Evolutionary conservation across 208 protist genomes (phyloP).

Genomic region (Acanthamoeba royreba): DNA sequence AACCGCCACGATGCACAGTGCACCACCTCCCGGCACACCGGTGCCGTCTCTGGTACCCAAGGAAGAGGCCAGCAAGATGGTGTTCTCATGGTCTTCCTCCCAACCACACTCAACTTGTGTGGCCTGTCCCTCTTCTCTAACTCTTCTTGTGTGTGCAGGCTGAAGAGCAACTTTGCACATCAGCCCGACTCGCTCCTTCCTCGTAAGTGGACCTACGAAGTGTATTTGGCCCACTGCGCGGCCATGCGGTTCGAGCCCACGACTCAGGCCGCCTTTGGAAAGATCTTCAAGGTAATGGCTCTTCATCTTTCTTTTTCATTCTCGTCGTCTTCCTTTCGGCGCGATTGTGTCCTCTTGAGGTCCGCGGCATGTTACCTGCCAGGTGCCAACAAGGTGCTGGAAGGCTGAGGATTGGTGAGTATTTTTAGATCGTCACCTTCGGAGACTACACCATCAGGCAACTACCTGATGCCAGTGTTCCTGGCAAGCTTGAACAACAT

Average conservation of each 20-base stretch:
- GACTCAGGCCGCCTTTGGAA: not conserved
- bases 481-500: too few relatives aligned
- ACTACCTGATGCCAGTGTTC: too few relatives aligned
- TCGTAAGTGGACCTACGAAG: not conserved
- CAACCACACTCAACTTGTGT: not conserved
- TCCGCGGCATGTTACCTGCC: too few relatives aligned
- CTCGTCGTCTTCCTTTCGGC: not conserved
- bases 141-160: not conserved
- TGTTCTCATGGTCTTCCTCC: not conserved
- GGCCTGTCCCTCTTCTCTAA: not conserved
- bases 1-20: too few relatives aligned
- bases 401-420: too few relatives aligned
- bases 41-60: not conserved
- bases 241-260: not conserved
- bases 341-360: not conserved
- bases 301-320: not conserved
- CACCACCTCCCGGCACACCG: too few relatives aligned
- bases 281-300: not conserved
- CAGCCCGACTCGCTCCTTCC: not conserved
- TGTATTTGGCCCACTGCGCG: not conserved
- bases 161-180: not conserved
- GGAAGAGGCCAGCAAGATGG: not conserved
- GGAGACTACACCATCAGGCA: too few relatives aligned
- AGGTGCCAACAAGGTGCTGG: too few relatives aligned
- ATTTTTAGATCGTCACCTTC: too few relatives aligned